Base-by-base conservation (phyloP, 306 rosid genomes). In the Vicia faba region DNA sequence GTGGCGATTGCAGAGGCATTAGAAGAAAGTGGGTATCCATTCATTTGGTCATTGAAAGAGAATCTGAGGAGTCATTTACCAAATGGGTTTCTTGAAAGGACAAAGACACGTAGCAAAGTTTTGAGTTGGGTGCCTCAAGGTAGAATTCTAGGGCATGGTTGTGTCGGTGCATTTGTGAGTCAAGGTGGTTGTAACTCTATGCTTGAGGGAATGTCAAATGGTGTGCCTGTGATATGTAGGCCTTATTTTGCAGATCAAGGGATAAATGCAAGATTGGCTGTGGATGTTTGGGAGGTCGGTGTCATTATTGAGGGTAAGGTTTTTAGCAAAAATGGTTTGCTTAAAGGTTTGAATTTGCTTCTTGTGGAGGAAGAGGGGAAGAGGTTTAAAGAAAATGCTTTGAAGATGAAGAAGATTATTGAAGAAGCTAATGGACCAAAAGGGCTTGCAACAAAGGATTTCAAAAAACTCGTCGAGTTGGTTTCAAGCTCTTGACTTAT, bases 241-340 rank as follows among this genome's bases (percentile, higher is more conserved):
- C 8, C 49, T 12, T 44, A 44, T 44, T 44, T 44, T 44, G 49
- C 15, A 5, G 49, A 44, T 44, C 49, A 44, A 44, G 49, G 49
- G 49, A 44, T 44, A 4, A 44, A 44, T n/a, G 18, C 49, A 44
- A 44, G 49, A n/a, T 44, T 44, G 49, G 16, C 49, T 4, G 49
- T 44, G 49, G 49, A 44, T 44, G 49, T 44, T 5, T 44, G 36
- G 49, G 49, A 44, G 49, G 16, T 44, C n/a, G 49, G 49, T 44
- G 18, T 31, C 36, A 31, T 31, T 5, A 2, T 26, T 26, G 29
- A 26, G 3, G 29, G 29, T 26, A 3, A 4, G 4, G 29, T 26
- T 2, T 26, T 26, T 26, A 26, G 4, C 4, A 26, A 26, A 26
- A 26, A 26, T 26, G 29, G 29, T 5, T 35, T 8, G 9, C 3